Evolutionary conservation across 768 basidiomycete species (phyloP).

Genomic region (Paxillus rubicundulus): DNA sequence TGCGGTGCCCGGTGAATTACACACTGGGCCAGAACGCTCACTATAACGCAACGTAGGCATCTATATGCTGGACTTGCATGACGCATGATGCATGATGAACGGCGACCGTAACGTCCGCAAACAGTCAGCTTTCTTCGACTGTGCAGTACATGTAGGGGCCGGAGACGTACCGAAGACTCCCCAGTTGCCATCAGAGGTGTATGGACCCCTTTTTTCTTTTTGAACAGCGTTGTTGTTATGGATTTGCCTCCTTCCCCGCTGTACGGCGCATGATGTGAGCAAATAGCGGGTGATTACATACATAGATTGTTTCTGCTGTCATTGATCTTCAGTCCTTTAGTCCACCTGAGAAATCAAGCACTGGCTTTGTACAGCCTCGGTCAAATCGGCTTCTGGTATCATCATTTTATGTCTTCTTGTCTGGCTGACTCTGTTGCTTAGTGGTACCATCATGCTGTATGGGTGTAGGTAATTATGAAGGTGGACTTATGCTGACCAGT

Average conservation of each 20-base stretch:
- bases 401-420: background rate
- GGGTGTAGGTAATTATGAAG: background rate
- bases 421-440: background rate
- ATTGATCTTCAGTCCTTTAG: background rate
- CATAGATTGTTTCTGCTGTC: background rate
- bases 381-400: constrained; percentile 1
- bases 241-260: too few species aligned
- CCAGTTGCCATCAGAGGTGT: too few species aligned
- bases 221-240: background rate
- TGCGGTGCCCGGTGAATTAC: too few species aligned
- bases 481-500: background rate
- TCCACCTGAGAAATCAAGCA: constrained; percentile 1
- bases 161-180: too few species aligned
- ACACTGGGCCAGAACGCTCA: too few species aligned
- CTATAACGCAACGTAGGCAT: too few species aligned
- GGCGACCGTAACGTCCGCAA: too few species aligned
- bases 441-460: constrained; percentile 1
- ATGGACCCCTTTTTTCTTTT: background rate
- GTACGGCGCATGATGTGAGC: background rate
- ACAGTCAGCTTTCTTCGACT: too few species aligned
- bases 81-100: too few species aligned
- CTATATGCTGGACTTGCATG: too few species aligned
- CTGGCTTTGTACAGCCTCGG: background rate
- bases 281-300: background rate
- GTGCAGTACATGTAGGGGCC: too few species aligned